Base-by-base conservation (phyloP, 2,329 filamentous ascomycete species). In the Aspergillus costaricaensis region DNA sequence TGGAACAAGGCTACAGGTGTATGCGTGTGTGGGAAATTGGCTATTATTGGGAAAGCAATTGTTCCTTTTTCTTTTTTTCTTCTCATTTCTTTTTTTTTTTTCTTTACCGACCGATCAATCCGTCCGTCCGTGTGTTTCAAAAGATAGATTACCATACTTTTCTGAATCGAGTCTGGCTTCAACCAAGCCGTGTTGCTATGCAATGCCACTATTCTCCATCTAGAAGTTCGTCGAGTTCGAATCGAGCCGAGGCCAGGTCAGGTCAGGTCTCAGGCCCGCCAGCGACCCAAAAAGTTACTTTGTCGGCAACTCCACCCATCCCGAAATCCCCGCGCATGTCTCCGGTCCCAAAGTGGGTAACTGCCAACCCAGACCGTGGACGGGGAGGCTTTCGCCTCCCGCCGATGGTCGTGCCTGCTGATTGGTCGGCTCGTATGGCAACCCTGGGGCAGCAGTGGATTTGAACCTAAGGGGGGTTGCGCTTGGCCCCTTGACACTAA, bases 1-100 rank as follows among this genome's bases (percentile, higher is more conserved):
- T 12, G 32, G 12, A 36, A 14, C 32, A 36, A 36, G 32, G 15
- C 23, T 50, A 50, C 43, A 39, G 43, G 32, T 50, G 54, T 55
- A 52, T 50, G 15, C n/a, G 32, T 36, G 32, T 36, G 54, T 39
- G 57, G 54, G 25, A 54, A 47, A 51, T 48, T 48, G 54, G 41
- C 17, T 49, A 38, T 43, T 44, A 32, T 59, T 59, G 39, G 50
- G 57, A 59, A 36, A 49, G 48, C 52, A 49, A 36, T 14, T 59
- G 30, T 27, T 30, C 32, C n/a, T 55, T 56, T 38, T 51, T 17
- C 25, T 60, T 58, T 50, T 27, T 10, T 23, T 30, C 50, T 59
- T 49, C 2, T 25, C 23, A 25, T 38, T 54, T 61, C 43, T 19
- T 21, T 58, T 58, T 58, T 10, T 30, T 30, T 30, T 30, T 10